phyloP scores from a whole-genome alignment of 164 flowering plant species.

The Aristolochia fimbriata region DNA sequence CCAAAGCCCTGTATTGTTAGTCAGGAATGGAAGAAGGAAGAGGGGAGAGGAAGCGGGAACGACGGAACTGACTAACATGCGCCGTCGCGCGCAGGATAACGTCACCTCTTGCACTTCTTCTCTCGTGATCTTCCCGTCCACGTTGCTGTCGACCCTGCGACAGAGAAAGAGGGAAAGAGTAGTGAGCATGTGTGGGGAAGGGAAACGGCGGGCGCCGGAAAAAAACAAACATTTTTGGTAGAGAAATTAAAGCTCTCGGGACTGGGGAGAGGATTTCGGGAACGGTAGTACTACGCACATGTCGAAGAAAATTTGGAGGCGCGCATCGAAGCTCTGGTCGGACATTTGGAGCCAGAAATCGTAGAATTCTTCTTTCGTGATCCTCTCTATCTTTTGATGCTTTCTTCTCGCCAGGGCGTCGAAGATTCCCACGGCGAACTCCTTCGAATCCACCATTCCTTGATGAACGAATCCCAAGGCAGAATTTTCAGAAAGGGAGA shows the following conservation, averaged over 20 bases:
- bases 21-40: not conserved
- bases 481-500: not conserved
- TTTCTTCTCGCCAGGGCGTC: slow-evolving; percentile 73
- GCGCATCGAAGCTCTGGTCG: slow-evolving; percentile 90
- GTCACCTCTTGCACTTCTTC: slow-evolving; percentile 87
- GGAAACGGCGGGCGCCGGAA: too few species aligned
- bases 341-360: slow-evolving; percentile 90
- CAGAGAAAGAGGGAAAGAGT: not conserved
- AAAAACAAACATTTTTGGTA: too few species aligned
- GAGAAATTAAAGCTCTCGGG: too few species aligned
- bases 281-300: slow-evolving; percentile 40
- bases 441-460: slow-evolving; percentile 97
- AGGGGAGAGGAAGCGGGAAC: not conserved
- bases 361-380: slow-evolving; percentile 69
- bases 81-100: not conserved
- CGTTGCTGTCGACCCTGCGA: slow-evolving; percentile 86
- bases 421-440: slow-evolving; percentile 77
- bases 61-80: not conserved
- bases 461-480: slow-evolving; percentile 2
- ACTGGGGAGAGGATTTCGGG: too few species aligned
- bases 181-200: not conserved
- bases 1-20: not conserved
- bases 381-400: slow-evolving; percentile 34
- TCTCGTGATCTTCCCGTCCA: slow-evolving; percentile 83
- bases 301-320: slow-evolving; percentile 95